Evolutionary conservation across 257 asterid genomes (phyloP).

Genomic region (Salvia miltiorrhiza): DNA sequence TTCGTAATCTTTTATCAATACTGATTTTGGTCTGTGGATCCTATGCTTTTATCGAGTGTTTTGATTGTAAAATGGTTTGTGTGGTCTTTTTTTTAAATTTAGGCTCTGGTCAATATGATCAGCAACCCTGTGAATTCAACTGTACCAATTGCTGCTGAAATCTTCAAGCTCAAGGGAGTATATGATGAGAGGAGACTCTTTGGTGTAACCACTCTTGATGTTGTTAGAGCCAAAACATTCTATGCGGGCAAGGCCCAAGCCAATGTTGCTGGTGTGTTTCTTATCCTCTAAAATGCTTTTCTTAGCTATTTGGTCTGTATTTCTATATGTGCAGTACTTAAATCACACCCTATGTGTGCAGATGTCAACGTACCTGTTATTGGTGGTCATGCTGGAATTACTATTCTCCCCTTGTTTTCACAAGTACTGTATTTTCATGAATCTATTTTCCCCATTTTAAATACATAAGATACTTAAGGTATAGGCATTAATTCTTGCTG

Average conservation of each 20-base stretch:
- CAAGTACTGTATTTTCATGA: slow-evolving; percentile 43
- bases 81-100: not conserved
- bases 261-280: slow-evolving; percentile 59
- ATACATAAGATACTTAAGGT: slow-evolving; percentile 13
- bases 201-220: slow-evolving; percentile 97
- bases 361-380: slow-evolving; percentile 86
- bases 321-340: not conserved
- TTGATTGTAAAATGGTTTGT: not conserved
- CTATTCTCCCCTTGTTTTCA: slow-evolving; percentile 93
- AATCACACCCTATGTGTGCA: slow-evolving; percentile 27
- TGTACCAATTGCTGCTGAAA: slow-evolving; percentile 93
- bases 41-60: not conserved
- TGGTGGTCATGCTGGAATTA: slow-evolving; percentile 96
- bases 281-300: not conserved
- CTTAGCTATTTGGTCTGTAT: not conserved
- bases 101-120: slow-evolving; percentile 86
- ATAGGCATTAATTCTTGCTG: slow-evolving; percentile 30
- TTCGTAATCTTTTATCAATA: not conserved
- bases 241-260: slow-evolving; percentile 81
- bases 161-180: slow-evolving; percentile 78
- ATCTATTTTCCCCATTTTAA: not conserved
- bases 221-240: slow-evolving; percentile 90
- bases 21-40: not conserved
- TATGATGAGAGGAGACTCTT: slow-evolving; percentile 66
- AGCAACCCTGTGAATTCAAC: slow-evolving; percentile 96